Evolutionary conservation across 768 basidiomycete species (phyloP).

Genomic region (Suillus clintonianus): DNA sequence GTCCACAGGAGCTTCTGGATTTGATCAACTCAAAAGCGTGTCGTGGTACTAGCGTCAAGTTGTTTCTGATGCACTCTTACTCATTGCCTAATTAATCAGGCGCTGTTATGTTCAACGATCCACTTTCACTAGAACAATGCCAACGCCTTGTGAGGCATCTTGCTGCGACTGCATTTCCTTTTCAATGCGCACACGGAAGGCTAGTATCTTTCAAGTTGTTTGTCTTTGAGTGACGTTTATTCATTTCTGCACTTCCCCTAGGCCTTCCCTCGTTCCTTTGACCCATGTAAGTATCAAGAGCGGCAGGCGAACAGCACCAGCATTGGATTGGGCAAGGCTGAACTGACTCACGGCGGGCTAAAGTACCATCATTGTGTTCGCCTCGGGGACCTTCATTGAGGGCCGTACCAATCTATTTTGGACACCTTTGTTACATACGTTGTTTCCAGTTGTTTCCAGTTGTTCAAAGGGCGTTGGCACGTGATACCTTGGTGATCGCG

Average conservation of each 20-base stretch:
- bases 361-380: background rate
- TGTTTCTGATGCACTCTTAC: background rate
- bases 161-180: slow-evolving; percentile 76
- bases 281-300: slow-evolving; percentile 26
- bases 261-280: slow-evolving; percentile 60
- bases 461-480: background rate
- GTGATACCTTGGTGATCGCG: slow-evolving; percentile 23
- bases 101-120: slow-evolving; percentile 97
- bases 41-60: slow-evolving; percentile 56
- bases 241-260: slow-evolving; percentile 16
- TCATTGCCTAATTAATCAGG: slow-evolving; percentile 47
- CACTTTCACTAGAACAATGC: slow-evolving; percentile 68
- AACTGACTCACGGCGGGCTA: background rate
- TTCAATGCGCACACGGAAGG: slow-evolving; percentile 97
- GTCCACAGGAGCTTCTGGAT: slow-evolving; percentile 81
- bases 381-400: background rate
- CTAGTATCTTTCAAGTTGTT: slow-evolving; percentile 30
- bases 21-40: slow-evolving; percentile 95
- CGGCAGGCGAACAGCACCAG: slow-evolving; percentile 11
- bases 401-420: background rate
- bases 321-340: slow-evolving; percentile 26
- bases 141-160: slow-evolving; percentile 66
- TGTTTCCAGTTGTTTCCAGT: background rate
- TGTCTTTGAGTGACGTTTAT: background rate
- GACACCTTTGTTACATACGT: slow-evolving; percentile 6